Conservation (phyloP, 345 rosid genomes). For the Capsella bursapastoris region DNA sequence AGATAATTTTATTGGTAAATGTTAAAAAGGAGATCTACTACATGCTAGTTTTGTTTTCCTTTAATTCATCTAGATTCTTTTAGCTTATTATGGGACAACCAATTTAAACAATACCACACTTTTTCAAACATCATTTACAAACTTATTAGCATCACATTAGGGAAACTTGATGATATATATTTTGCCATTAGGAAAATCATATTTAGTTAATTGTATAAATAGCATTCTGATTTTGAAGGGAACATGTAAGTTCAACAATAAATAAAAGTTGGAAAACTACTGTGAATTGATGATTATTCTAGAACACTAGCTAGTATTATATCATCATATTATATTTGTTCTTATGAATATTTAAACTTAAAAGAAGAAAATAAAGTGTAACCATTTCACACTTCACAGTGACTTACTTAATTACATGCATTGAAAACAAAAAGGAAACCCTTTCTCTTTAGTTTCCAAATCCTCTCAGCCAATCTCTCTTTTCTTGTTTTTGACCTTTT, state of each 20-base stretch:
- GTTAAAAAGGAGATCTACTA: neutral
- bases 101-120: slow-evolving; percentile 2
- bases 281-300: neutral
- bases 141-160: neutral
- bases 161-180: neutral
- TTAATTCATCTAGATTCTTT: slow-evolving; percentile 13
- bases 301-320: neutral
- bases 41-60: neutral
- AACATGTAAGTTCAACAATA: neutral
- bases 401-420: slow-evolving; percentile 32
- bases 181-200: neutral
- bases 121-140: slow-evolving; percentile 17
- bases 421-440: slow-evolving; percentile 36
- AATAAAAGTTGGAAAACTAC: neutral
- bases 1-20: neutral
- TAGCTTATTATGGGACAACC: slow-evolving; percentile 19
- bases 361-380: slow-evolving; percentile 23
- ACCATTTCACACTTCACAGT: slow-evolving; percentile 39
- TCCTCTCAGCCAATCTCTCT: slow-evolving; percentile 12
- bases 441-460: slow-evolving; percentile 40
- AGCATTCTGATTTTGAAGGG: neutral
- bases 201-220: neutral
- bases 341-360: slow-evolving; percentile 1
- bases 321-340: neutral
- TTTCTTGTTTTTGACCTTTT: neutral